phyloP scores from a whole-genome alignment of 2,329 filamentous ascomycete genomes.

The Sarocladium kiliense region DNA sequence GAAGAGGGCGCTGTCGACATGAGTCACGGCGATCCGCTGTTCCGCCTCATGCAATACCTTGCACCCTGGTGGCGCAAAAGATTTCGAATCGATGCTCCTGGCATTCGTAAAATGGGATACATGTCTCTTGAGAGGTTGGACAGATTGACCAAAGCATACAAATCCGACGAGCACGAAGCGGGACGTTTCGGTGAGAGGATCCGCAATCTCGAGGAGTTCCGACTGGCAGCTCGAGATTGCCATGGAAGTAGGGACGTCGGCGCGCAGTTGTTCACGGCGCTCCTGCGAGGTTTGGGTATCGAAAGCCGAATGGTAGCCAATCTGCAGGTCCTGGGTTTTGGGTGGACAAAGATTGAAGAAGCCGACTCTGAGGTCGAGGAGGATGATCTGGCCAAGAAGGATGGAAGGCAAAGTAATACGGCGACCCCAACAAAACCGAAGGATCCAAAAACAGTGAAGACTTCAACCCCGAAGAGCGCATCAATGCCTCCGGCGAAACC shows the following conservation, averaged over 20 bases:
- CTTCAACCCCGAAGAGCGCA: not conserved
- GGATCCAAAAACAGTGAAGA: constrained; percentile 14
- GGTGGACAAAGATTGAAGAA: constrained; percentile 84
- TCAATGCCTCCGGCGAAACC: constrained; percentile 11
- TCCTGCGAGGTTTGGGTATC: constrained; percentile 74
- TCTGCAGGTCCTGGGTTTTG: constrained; percentile 82
- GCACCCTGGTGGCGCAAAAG: constrained; percentile 82
- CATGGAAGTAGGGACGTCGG: constrained; percentile 83
- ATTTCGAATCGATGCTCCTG: constrained; percentile 72
- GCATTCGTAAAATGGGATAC: constrained; percentile 85
- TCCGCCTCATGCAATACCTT: constrained; percentile 71
- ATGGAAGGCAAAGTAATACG: not conserved
- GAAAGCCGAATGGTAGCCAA: constrained; percentile 81
- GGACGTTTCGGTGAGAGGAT: constrained; percentile 74
- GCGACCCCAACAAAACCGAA: not conserved
- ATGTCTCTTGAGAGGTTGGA: constrained; percentile 71
- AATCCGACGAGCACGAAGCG: constrained; percentile 55
- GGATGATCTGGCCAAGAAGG: not conserved
- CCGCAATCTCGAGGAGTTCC: constrained; percentile 60
- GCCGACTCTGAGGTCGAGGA: constrained; percentile 43
- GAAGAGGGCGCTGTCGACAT: constrained; percentile 70
- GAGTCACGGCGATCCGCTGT: constrained; percentile 76
- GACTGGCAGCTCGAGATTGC: constrained; percentile 61
- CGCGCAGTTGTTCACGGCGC: constrained; percentile 81
- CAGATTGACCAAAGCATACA: constrained; percentile 66